phyloP scores from a whole-genome alignment of 2,329 filamentous ascomycete species.

The Ceratocystis diversiconidia region DNA sequence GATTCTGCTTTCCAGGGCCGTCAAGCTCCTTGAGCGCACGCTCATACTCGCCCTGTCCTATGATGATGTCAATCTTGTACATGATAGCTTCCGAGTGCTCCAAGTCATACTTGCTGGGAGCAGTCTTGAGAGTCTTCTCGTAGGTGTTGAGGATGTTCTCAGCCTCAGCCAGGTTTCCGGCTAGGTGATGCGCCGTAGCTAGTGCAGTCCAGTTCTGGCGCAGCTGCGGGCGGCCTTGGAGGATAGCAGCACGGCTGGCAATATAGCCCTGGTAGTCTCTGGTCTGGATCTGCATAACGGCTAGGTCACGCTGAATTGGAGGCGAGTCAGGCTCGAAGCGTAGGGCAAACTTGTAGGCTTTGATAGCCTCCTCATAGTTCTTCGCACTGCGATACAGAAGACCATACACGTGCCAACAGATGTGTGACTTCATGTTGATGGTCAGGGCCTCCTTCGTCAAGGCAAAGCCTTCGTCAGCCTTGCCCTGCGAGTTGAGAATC shows the following conservation, averaged over 20 bases:
- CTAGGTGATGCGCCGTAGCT: conserved; percentile 80
- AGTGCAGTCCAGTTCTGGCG: conserved; percentile 97
- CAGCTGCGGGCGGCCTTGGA: conserved; percentile 65
- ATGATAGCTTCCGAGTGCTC: conserved; percentile 88
- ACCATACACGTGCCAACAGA: conserved; percentile 99
- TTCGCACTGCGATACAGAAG: conserved; percentile 84
- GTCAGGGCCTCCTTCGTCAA: conserved; percentile 84
- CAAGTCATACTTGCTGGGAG: conserved; percentile 62
- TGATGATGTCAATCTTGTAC: conserved; percentile 93
- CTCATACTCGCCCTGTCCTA: conserved; percentile 70
- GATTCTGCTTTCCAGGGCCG: conserved; percentile 56
- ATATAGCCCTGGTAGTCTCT: conserved; percentile 90
- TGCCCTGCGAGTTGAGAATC: conserved; percentile 84
- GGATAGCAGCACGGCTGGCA: conserved; percentile 74
- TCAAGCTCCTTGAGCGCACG: conserved; percentile 79
- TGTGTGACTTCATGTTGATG: conserved; percentile 97
- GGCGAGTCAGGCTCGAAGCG: conserved; percentile 84
- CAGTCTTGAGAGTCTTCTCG: conserved; percentile 78
- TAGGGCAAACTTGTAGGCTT: conserved; percentile 94
- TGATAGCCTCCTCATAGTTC: conserved; percentile 98
- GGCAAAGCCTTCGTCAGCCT: conserved; percentile 84
- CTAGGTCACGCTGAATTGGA: conserved; percentile 88
- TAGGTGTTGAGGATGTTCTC: conserved; percentile 85
- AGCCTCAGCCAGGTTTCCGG: conserved; percentile 71
- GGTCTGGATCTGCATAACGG: conserved; percentile 89